These are phyloP conservation scores for Eucalyptus erythrocorys DNA, from an alignment of 345 rosid genomes.

Conservation along the genomic window DNA sequence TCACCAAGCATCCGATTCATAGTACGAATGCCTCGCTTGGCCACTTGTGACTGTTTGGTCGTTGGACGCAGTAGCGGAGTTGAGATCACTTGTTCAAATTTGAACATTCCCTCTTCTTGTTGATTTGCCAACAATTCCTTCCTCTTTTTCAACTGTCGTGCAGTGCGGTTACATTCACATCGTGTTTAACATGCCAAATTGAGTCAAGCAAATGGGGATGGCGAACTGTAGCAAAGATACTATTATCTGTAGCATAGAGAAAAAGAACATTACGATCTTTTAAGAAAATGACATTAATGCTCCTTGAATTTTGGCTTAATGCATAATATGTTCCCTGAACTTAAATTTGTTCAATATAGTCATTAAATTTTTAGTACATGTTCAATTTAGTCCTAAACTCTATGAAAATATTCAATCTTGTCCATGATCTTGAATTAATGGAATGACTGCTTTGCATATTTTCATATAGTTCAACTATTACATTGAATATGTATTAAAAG, in stretches of 20 bases:
- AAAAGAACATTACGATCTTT: rapidly evolving
- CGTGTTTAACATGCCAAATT: background rate
- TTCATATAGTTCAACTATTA: too few species aligned
- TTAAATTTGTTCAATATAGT: too few species aligned
- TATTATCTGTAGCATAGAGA: background rate
- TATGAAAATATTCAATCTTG: too few species aligned
- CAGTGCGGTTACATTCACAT: background rate
- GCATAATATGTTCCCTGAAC: rapidly evolving
- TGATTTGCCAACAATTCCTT: background rate
- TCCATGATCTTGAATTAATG: too few species aligned
- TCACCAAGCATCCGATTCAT: background rate
- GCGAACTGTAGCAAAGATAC: background rate
- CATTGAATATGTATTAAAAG: too few species aligned
- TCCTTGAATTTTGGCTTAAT: too few species aligned
- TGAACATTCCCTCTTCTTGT: background rate
- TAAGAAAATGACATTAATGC: too few species aligned
- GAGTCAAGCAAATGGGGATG: rapidly evolving
- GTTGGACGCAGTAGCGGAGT: background rate
- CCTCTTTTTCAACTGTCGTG: background rate
- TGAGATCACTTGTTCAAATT: background rate
- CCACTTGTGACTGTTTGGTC: background rate
- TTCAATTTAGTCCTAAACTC: too few species aligned
- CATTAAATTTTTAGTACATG: rapidly evolving
- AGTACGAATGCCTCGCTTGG: background rate
- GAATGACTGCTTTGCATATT: too few species aligned